Base-by-base conservation (phyloP, 73 alveolate species). In the Breviolum minutum region DNA sequence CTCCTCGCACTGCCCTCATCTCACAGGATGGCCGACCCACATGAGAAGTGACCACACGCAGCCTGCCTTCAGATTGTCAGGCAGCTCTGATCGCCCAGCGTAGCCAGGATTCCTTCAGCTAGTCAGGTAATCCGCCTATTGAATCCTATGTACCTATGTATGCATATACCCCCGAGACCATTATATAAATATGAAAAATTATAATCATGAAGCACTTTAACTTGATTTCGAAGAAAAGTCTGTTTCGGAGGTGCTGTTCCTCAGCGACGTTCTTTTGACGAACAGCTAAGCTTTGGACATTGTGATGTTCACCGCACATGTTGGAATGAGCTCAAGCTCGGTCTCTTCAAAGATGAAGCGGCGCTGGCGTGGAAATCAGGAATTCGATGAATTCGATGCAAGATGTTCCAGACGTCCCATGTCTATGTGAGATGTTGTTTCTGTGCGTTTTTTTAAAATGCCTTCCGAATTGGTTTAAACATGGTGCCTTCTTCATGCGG, bases 231-330 rank as follows among this genome's bases (percentile, higher is more conserved):
- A 40, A 40, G n/a, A 40, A 40, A 40, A 2, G 54, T 40, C 5
- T 40, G 54, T 40, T 40, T 40, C 54, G 54, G 54, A 40, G 54
- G 54, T 40, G 54, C 3, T 40, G 54, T 40, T 40, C 54, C 54
- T 40, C 54, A 40, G 54, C 54, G 54, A 40, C 54, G 54, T 2
- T 40, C 54, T 40, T 40, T 40, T 40, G 3, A 40, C 19, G 66
- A 64, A 27, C 68, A 16, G 68, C 88, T 80, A 30, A 14, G 90
- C 60, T 17, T 63, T 27, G 27, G 77, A 99, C 99, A 99, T 99
- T 77, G 99, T 99, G 93, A 99, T 99, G 99, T 99, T 99, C 95
- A 99, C 99, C 6, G 99, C 99, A 89, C 99, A 99, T 40, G 99
- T 99, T 79, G 99, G 99, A 95, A 99, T 99, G 64, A 99, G 94